Percentiles rank a stretch among this genome's conserved stretches.
These are phyloP conservation scores for Ambrosia hybrid DNA, from an alignment of 140 eudicot genomes.

Conservation along the genomic window DNA sequence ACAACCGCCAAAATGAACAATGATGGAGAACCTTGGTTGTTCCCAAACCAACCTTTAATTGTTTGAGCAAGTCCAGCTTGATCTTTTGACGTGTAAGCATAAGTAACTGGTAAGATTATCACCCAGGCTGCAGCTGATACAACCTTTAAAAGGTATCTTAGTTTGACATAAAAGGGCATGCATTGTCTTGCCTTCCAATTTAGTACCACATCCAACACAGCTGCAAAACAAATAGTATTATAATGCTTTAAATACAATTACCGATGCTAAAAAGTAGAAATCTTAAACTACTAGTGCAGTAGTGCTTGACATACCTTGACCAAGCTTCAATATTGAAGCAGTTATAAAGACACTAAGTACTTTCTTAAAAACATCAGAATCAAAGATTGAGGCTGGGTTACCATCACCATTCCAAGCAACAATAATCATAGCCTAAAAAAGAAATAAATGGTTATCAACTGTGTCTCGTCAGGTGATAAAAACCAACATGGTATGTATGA, in stretches of 20 bases:
- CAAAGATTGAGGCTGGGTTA: conserved; percentile 56
- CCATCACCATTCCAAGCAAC: conserved; percentile 96
- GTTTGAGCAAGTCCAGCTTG: conserved; percentile 88
- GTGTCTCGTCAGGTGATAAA: neutral
- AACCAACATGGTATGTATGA: neutral
- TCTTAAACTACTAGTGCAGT: neutral
- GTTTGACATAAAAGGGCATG: conserved; percentile 86
- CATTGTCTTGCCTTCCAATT: conserved; percentile 88
- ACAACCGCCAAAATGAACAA: conserved; percentile 84
- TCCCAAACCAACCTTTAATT: conserved; percentile 92
- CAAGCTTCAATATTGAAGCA: conserved; percentile 91
- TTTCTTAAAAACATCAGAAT: conserved; percentile 62
- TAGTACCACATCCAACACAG: conserved; percentile 80
- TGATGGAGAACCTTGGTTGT: conserved; percentile 61
- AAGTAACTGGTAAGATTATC: conserved; percentile 77
- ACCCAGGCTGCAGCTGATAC: conserved; percentile 97
- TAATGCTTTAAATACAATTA: neutral
- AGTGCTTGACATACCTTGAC: conserved; percentile 54
- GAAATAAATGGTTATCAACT: conserved; percentile 10
- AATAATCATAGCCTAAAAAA: conserved; percentile 87
- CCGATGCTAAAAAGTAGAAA: neutral
- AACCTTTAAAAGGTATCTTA: conserved; percentile 82
- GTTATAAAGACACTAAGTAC: conserved; percentile 92
- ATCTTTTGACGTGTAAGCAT: conserved; percentile 83
- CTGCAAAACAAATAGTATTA: conserved; percentile 39